These are phyloP conservation scores for Lentinus tigrinus DNA, from an alignment of 768 basidiomycete genomes.

Conservation along the genomic window DNA sequence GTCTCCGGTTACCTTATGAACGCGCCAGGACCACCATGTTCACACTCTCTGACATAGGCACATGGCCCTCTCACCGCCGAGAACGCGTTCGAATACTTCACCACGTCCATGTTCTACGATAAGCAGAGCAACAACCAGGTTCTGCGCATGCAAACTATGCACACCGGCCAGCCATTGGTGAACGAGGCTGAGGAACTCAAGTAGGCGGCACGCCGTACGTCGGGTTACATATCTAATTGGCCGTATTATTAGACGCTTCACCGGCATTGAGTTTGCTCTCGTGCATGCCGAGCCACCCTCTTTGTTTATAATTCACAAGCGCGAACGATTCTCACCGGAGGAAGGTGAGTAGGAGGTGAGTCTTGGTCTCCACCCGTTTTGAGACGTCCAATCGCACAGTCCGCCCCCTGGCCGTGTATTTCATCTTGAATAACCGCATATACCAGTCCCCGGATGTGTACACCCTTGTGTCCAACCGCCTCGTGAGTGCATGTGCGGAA, in stretches of 20 bases:
- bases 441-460: conserved; percentile 88
- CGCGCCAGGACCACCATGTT: not conserved
- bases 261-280: conserved; percentile 83
- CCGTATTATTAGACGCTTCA: conserved; percentile 62
- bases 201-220: conserved; percentile 40
- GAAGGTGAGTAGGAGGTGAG: conserved; percentile 55
- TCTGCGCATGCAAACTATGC: conserved; percentile 90
- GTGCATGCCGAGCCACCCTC: conserved; percentile 78
- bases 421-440: conserved; percentile 85
- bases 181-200: conserved; percentile 87
- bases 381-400: conserved; percentile 41
- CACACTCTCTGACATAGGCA: conserved; percentile 10
- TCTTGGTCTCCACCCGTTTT: conserved; percentile 2
- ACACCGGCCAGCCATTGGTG: conserved; percentile 70
- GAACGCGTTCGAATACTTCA: conserved; percentile 89
- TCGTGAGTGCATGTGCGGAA: conserved; percentile 45
- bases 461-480: conserved; percentile 77
- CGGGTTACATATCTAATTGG: conserved; percentile 8
- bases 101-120: conserved; percentile 91
- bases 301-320: conserved; percentile 88
- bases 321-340: conserved; percentile 78
- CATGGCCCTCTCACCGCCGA: conserved; percentile 72
- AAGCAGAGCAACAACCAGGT: conserved; percentile 92
- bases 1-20: conserved; percentile 32
- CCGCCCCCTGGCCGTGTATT: conserved; percentile 77